Evolutionary conservation across 1,284 basidiomycete genomes (phyloP).

Genomic region (Gastroboletus turbinatus): DNA sequence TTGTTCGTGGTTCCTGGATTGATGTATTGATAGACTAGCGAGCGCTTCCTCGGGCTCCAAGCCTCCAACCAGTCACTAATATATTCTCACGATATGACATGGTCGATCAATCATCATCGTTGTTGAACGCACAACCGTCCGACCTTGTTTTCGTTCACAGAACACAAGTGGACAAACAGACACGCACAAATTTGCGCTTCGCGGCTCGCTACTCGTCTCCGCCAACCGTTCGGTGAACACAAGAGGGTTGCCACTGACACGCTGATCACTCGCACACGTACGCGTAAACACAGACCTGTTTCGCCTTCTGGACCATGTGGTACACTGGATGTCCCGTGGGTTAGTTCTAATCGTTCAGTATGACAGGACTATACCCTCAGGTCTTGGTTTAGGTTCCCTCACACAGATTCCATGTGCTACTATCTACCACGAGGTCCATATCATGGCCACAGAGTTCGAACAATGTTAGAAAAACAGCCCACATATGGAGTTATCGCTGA

Average conservation of each 20-base stretch:
- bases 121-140: background rate
- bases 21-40: too few species aligned
- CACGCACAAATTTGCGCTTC: background rate
- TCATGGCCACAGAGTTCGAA: background rate
- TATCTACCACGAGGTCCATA: too few species aligned
- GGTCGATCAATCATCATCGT: background rate
- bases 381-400: background rate
- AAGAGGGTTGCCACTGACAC: background rate
- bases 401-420: background rate
- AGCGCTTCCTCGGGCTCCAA: background rate
- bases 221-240: background rate
- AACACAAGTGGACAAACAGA: background rate
- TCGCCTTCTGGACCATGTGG: background rate
- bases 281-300: background rate
- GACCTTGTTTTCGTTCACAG: background rate
- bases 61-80: too few species aligned
- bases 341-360: background rate
- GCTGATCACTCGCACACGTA: background rate
- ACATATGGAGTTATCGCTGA: background rate
- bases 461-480: background rate
- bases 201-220: background rate
- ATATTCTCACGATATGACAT: background rate
- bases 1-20: too few species aligned
- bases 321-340: background rate
- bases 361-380: background rate